Conservation (phyloP, 2,329 filamentous ascomycete genomes). For the Aureobasidium sp. region DNA sequence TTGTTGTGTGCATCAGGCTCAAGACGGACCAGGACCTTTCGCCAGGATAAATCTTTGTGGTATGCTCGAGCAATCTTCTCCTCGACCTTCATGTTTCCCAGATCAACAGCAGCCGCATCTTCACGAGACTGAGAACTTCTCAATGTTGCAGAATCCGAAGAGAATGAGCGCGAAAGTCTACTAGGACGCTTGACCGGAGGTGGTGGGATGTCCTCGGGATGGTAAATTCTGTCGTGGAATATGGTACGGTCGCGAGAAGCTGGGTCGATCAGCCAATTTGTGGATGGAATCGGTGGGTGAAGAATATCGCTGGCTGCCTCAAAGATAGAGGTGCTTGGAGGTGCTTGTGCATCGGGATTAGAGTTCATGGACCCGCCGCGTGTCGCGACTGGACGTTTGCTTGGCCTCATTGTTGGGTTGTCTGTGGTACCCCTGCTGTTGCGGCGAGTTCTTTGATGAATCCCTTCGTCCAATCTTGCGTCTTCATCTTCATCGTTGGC, state of each 20-base stretch:
- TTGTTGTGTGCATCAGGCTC: conserved; percentile 99
- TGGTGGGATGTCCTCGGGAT: conserved; percentile 83
- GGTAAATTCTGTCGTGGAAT: conserved; percentile 94
- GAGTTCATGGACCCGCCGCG: conserved; percentile 47
- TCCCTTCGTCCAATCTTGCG: not conserved
- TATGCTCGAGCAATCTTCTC: conserved; percentile 97
- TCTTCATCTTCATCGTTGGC: not conserved
- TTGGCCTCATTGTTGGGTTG: conserved; percentile 23
- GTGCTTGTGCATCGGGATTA: conserved; percentile 43
- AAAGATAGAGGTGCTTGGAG: conserved; percentile 86
- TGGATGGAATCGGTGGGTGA: conserved; percentile 76
- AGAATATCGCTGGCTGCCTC: conserved; percentile 90
- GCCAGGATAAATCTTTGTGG: conserved; percentile 85
- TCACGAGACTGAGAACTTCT: conserved; percentile 13
- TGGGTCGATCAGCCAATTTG: conserved; percentile 78
- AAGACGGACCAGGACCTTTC: conserved; percentile 89
- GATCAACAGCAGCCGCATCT: conserved; percentile 40
- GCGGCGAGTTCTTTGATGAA: not conserved
- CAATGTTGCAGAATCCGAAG: conserved; percentile 29
- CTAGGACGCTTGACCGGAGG: conserved; percentile 50
- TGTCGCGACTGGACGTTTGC: conserved; percentile 38
- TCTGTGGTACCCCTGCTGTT: conserved; percentile 16
- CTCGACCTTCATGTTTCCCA: conserved; percentile 76
- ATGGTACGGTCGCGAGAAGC: conserved; percentile 77
- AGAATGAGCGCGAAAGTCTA: conserved; percentile 30